These are phyloP conservation scores for Xylariaceae sp. DNA, from an alignment of 2,329 filamentous ascomycete genomes.

Conservation along the genomic window DNA sequence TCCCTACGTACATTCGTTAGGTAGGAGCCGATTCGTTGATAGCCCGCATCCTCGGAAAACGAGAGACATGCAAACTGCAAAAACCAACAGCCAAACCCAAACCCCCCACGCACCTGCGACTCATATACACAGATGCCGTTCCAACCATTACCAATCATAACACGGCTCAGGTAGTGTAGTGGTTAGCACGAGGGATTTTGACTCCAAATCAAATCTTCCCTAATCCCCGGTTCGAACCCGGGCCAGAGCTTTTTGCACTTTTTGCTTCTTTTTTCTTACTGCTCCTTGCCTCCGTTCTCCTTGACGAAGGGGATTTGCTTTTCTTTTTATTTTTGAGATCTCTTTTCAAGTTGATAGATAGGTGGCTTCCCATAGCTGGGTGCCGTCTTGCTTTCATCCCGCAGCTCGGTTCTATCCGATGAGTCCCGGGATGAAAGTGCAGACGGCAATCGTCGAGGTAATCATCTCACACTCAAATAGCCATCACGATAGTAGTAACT, in stretches of 20 bases:
- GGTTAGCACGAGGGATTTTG: conserved; percentile 31
- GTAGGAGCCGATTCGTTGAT: too few species aligned
- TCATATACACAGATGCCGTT: not conserved
- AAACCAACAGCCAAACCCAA: not conserved
- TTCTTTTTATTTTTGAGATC: not conserved
- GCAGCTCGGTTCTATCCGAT: too few species aligned
- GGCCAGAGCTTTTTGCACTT: conserved; percentile 19
- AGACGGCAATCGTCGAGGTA: too few species aligned
- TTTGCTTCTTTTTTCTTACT: not conserved
- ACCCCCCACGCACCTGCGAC: not conserved
- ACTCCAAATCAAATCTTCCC: conserved; percentile 18
- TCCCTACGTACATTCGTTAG: too few species aligned
- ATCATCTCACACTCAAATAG: too few species aligned
- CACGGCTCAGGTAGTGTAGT: conserved; percentile 27
- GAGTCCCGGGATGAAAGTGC: too few species aligned
- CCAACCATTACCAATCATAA: not conserved
- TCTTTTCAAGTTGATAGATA: too few species aligned
- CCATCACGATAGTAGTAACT: too few species aligned
- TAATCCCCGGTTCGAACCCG: conserved; percentile 28
- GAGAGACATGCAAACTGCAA: too few species aligned
- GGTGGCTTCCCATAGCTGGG: too few species aligned
- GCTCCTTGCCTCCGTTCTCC: not conserved
- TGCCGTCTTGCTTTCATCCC: too few species aligned
- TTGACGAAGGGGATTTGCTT: not conserved
- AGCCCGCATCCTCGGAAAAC: too few species aligned